A percentile compares a stretch with the other conserved stretches of the same genome.
phyloP scores from a whole-genome alignment of 441 rosid species.

The Lepidium campestre region DNA sequence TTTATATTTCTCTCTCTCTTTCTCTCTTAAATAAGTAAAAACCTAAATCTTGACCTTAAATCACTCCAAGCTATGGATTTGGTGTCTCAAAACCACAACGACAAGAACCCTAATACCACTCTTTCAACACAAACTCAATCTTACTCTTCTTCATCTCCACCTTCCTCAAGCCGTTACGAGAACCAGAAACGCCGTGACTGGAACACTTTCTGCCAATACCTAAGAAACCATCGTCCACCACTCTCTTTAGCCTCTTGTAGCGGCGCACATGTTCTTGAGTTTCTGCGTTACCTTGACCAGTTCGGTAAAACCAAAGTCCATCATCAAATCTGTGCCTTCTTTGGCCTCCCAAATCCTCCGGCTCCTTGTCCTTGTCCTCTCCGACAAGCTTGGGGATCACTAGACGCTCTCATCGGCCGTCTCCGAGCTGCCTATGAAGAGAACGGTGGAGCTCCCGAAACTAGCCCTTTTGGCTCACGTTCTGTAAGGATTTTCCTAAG shows the following conservation, averaged over 20 bases:
- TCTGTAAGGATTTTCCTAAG: constrained; percentile 67
- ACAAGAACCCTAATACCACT: constrained; percentile 13
- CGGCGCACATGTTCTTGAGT: constrained; percentile 77
- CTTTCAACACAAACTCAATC: not conserved
- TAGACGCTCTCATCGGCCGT: constrained; percentile 84
- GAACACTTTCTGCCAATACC: constrained; percentile 88
- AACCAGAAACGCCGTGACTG: constrained; percentile 85
- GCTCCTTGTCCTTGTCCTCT: constrained; percentile 86
- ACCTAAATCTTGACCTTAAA: not conserved
- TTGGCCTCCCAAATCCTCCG: constrained; percentile 76
- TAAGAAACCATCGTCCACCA: constrained; percentile 72
- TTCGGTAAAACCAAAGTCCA: constrained; percentile 89
- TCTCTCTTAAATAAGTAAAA: not conserved
- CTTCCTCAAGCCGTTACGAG: constrained; percentile 65
- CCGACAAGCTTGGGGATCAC: constrained; percentile 90
- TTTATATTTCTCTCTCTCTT: constrained; percentile 13
- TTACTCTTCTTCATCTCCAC: constrained; percentile 19
- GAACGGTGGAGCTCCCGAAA: constrained; percentile 71
- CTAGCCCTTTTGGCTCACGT: constrained; percentile 76
- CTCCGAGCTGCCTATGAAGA: constrained; percentile 85
- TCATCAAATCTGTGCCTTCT: constrained; percentile 64
- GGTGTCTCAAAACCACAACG: constrained; percentile 25
- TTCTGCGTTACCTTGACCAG: constrained; percentile 66
- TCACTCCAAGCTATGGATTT: constrained; percentile 37
- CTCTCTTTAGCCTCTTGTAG: constrained; percentile 62